Base-by-base conservation (phyloP, 192 early-diverging fungal species). In the Umbelopsis ramanniana region DNA sequence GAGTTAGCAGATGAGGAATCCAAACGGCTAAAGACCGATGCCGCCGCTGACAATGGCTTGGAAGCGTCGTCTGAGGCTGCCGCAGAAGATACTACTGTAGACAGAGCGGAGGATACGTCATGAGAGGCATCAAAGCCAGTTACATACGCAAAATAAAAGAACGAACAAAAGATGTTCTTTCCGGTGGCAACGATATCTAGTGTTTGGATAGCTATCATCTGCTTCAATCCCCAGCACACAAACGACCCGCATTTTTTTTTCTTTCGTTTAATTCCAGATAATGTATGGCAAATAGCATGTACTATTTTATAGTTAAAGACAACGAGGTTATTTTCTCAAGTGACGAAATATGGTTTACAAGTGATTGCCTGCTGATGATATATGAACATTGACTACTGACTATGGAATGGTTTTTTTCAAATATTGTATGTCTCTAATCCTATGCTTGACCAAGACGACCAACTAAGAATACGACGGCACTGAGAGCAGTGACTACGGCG, bases 391-490 rank as follows among this genome's bases (percentile, higher is more conserved):
- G 40, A 43, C 6, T 40, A 8, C 8, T 43, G 40, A 43, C 40
- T 43, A 43, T 43, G 6, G 40, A 43, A 43, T 43, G 11, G 40
- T 43, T 7, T 29, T 29, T 29, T 29, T 29, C 1, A 29, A 7
- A 43, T 43, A 43, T 11, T 11, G 40, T 7, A 50, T 50, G 46
- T 1, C 12, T 63, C 57, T 37, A 54, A 26, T 4, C 15, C 17
- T 26, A 63, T 29, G 33, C 57, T 63, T 63, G 33, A n/a, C 15
- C 33, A 11, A 50, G 17, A 0, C 71, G 55, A 29, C 71, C 71
- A 35, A 72, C 19, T 8, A 19, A 23, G 26, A 72, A 72, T 4
- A 72, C 48, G 23, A 60, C 47, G 2, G 35, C 38, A 46, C 71
- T 66, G 21, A 66, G 3, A 22, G 22, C 29, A 66, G 45, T 45